A percentile compares a stretch with the other conserved stretches of the same genome.
phyloP scores from a whole-genome alignment of 1,284 basidiomycete genomes.

The Cystobasidium slooffiae region DNA sequence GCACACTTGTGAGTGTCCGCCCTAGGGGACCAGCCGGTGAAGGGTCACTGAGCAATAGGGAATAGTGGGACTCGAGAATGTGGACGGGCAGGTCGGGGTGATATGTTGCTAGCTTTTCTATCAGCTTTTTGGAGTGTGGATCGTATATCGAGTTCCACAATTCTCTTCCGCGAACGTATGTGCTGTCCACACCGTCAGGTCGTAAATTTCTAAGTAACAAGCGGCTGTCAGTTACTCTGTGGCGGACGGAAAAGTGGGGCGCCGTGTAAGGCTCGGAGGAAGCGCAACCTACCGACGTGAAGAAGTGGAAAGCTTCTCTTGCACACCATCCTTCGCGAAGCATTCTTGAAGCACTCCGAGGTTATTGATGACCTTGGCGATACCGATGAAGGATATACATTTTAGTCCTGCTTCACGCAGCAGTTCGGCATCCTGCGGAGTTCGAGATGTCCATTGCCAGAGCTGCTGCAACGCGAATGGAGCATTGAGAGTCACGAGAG shows the following conservation, averaged over 20 bases:
- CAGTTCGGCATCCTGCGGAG: conserved; percentile 68
- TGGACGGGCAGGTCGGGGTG: conserved; percentile 72
- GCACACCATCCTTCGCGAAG: conserved; percentile 76
- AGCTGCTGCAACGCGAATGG: conserved; percentile 77
- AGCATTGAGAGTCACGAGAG: conserved; percentile 78
- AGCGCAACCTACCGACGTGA: conserved; percentile 68
- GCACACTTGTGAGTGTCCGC: conserved; percentile 79
- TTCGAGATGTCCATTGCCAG: conserved; percentile 72
- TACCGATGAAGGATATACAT: conserved; percentile 64
- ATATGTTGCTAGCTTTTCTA: conserved; percentile 81
- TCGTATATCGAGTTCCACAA: conserved; percentile 92
- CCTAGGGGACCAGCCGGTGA: conserved; percentile 60
- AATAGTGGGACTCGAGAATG: conserved; percentile 89
- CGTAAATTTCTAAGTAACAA: background rate
- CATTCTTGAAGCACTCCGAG: conserved; percentile 74
- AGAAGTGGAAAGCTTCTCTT: conserved; percentile 67
- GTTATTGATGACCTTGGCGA: conserved; percentile 68
- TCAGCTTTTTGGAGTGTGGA: conserved; percentile 85
- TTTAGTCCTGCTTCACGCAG: conserved; percentile 94
- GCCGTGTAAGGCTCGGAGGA: background rate
- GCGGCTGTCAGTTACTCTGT: background rate
- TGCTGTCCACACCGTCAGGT: conserved; percentile 47
- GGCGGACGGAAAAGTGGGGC: conserved; percentile 1
- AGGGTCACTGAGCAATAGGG: conserved; percentile 74
- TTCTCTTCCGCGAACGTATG: conserved; percentile 25